Evolutionary conservation across 805 yeast genomes (phyloP).

Genomic region (Starmerella bombi): DNA sequence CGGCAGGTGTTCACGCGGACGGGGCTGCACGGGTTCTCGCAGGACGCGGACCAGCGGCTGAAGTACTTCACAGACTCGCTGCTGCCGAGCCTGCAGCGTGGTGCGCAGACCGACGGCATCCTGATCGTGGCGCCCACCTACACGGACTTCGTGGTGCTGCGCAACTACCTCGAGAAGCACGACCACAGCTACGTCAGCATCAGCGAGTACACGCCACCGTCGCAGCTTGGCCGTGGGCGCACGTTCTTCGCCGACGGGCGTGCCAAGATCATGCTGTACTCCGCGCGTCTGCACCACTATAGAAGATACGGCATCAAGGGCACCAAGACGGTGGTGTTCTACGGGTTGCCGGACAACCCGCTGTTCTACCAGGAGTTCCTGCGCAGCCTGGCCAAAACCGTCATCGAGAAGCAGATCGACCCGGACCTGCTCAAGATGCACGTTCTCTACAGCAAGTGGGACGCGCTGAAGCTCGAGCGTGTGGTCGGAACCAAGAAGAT

Average conservation of each 20-base stretch:
- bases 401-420: conserved; percentile 39
- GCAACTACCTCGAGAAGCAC: conserved; percentile 49
- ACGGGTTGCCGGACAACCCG: conserved; percentile 77
- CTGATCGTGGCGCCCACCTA: conserved; percentile 74
- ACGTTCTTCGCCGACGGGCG: conserved; percentile 52
- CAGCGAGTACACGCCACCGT: conserved; percentile 69
- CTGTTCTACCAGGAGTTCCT: conserved; percentile 66
- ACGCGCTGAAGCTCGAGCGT: conserved; percentile 63
- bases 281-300: conserved; percentile 88
- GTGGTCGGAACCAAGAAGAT: conserved; percentile 69
- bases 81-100: conserved; percentile 54
- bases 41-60: conserved; percentile 75
- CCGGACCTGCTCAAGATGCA: conserved; percentile 42
- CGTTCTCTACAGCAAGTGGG: conserved; percentile 63
- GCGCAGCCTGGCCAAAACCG: conserved; percentile 44
- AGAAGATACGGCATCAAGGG: conserved; percentile 77
- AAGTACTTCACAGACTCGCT: conserved; percentile 61
- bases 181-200: conserved; percentile 56
- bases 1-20: conserved; percentile 50
- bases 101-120: conserved; percentile 57
- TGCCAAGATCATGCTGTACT: conserved; percentile 62
- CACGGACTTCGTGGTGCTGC: conserved; percentile 68
- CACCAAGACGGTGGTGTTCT: conserved; percentile 67
- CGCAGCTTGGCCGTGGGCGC: conserved; percentile 60
- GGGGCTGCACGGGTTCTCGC: conserved; percentile 38